Evolutionary conservation across 331 rosid species (phyloP).

Genomic region (Pyracantha coccinea): DNA sequence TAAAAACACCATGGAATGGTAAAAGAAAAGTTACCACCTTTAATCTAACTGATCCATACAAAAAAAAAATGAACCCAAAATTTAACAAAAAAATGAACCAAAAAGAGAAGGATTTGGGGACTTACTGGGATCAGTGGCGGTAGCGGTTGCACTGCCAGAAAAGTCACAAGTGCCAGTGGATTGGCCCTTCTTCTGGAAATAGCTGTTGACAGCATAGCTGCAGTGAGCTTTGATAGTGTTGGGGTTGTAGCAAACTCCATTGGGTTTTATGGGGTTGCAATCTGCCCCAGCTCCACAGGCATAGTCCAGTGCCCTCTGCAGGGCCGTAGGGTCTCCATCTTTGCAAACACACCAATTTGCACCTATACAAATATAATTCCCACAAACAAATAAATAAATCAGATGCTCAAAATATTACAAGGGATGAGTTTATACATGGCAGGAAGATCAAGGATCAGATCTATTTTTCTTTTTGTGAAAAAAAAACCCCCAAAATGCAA

Average conservation of each 20-base stretch:
- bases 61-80: no score
- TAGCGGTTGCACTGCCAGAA: constrained; percentile 43
- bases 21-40: not conserved
- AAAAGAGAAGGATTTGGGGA: not conserved
- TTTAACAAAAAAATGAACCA: not conserved
- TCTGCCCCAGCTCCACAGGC: constrained; percentile 97
- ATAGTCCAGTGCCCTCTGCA: constrained; percentile 69
- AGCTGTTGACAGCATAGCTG: constrained; percentile 72
- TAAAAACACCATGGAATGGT: constrained; percentile 6
- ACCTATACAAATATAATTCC: constrained; percentile 13
- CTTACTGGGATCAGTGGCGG: constrained; percentile 65
- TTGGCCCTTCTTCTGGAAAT: constrained; percentile 64
- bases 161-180: constrained; percentile 64
- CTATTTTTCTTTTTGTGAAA: not conserved
- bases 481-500: not conserved
- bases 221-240: constrained; percentile 67
- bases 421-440: not conserved
- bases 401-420: not conserved
- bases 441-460: not conserved
- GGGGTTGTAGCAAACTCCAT: constrained; percentile 53
- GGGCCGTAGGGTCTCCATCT: constrained; percentile 39
- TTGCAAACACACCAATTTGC: constrained; percentile 81
- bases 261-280: constrained; percentile 50
- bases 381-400: not conserved
- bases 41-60: not conserved